Percentiles rank a stretch among this genome's conserved stretches.
phyloP scores from a whole-genome alignment of 495 filamentous ascomycete species.

The Halenospora varia region DNA sequence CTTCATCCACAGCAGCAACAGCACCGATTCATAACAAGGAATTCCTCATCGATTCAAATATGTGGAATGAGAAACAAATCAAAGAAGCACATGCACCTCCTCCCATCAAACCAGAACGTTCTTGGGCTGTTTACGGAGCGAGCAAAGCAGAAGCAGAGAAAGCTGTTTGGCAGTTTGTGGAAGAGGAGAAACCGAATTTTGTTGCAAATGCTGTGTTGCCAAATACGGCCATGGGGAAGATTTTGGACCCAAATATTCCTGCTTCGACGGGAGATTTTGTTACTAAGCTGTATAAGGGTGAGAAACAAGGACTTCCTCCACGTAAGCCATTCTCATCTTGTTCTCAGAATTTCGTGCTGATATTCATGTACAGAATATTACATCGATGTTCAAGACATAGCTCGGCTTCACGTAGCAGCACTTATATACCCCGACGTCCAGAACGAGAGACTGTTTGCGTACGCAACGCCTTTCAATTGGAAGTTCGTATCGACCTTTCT shows the following conservation, averaged over 20 bases:
- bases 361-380: slow-evolving; percentile 37
- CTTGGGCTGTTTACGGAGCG: slow-evolving; percentile 38
- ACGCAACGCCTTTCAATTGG: slow-evolving; percentile 8
- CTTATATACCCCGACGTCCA: slow-evolving; percentile 37
- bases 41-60: slow-evolving; percentile 30
- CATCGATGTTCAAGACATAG: slow-evolving; percentile 47
- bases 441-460: slow-evolving; percentile 45
- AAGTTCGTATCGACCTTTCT: slow-evolving; percentile 2
- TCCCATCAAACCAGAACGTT: slow-evolving; percentile 27
- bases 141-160: slow-evolving; percentile 50
- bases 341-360: too few species aligned
- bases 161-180: slow-evolving; percentile 45
- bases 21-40: slow-evolving; percentile 25
- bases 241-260: slow-evolving; percentile 27
- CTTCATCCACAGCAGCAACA: slow-evolving; percentile 41
- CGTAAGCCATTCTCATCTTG: too few species aligned
- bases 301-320: slow-evolving; percentile 22
- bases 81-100: slow-evolving; percentile 39
- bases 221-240: slow-evolving; percentile 31
- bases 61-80: slow-evolving; percentile 46
- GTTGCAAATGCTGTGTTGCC: slow-evolving; percentile 46
- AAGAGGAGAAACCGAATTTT: slow-evolving; percentile 43
- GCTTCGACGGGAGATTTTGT: slow-evolving; percentile 27
- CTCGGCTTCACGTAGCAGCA: slow-evolving; percentile 41
- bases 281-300: slow-evolving; percentile 25